These are phyloP conservation scores for Russula earlei DNA, from an alignment of 768 basidiomycete species.

Conservation along the genomic window DNA sequence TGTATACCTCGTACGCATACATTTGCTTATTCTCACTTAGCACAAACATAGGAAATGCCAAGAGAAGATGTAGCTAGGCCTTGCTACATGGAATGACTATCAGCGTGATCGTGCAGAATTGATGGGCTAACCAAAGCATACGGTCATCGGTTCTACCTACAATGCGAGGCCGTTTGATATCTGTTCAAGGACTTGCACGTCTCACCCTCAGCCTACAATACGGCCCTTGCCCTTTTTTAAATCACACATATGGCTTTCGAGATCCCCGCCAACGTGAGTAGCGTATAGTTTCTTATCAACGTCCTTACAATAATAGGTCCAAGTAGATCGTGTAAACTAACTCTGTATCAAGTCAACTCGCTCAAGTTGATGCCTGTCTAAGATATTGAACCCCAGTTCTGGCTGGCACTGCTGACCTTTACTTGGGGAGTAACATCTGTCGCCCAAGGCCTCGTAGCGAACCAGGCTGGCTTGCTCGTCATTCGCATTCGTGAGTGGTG, in stretches of 20 bases:
- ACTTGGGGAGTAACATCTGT: slow-evolving; percentile 49
- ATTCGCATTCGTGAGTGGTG: slow-evolving; percentile 42
- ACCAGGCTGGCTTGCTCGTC: slow-evolving; percentile 44
- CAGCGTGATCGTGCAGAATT: slow-evolving; percentile 30
- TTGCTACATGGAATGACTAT: not conserved
- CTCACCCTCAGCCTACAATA: slow-evolving; percentile 44
- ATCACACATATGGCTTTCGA: slow-evolving; percentile 53
- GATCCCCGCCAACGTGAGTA: slow-evolving; percentile 46
- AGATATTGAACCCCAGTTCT: slow-evolving; percentile 49
- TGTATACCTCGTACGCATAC: not conserved
- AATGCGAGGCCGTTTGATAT: not conserved
- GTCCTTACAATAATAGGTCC: slow-evolving; percentile 18
- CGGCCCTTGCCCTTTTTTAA: slow-evolving; percentile 49
- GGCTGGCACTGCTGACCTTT: slow-evolving; percentile 52
- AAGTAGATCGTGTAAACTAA: slow-evolving; percentile 36
- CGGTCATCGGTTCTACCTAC: not conserved
- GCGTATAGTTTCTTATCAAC: not conserved
- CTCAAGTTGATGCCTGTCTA: not conserved
- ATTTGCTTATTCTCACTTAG: not conserved
- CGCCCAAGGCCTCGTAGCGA: slow-evolving; percentile 45
- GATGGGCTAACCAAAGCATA: slow-evolving; percentile 33
- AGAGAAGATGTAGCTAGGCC: slow-evolving; percentile 20
- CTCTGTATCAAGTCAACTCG: not conserved
- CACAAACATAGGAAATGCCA: slow-evolving; percentile 34
- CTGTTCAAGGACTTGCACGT: slow-evolving; percentile 41